Base-by-base conservation (phyloP, 768 basidiomycete species). In the Russula griseocarnosa region DNA sequence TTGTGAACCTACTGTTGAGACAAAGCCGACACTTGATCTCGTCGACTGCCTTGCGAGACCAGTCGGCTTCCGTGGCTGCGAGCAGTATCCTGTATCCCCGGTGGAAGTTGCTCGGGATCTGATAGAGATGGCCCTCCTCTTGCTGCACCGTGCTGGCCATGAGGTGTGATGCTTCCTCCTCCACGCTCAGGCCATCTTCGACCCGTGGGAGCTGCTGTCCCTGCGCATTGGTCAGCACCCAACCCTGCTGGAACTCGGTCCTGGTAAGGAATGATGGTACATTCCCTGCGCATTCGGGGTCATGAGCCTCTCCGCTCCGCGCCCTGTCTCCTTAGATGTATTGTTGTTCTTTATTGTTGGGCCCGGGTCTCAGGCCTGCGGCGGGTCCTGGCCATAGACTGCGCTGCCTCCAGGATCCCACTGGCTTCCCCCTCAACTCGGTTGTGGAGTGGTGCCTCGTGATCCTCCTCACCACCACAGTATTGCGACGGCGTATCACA, bases 221-320 rank as follows among this genome's bases (percentile, higher is more conserved):
- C 3, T 18, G 18, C 30, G 7, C 49, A 62, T n/a, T 8, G 2
- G 22, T 1, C 2, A 22, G 54, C 14, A 18, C n/a, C 61, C 28
- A 49, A n/a, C n/a, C 61, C 26, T 62, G 44, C 24, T 30, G 30
- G 30, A 30, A 30, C 30, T 30, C 30, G 30, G 30, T 6, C 30
- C 30, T 14, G 1, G 30, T 20, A 40, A 22, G 36, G 18, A 6
- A 32, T 16, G 47, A 32, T 56, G 47, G 36, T 56, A 47, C 55
- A 62, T 2, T 62, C 34, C 61, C 10, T 26, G 44, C 44, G 53
- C 32, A 7, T 18, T 55, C 14, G 16, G 22, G 42, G 53, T 18
- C 32, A 53, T 44, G 53, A 61, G 60, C 53, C 22, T 55, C 60
- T n/a, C 60, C 53, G 44, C 60, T 55, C 60, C 60, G 24, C 60